Base-by-base conservation (phyloP, 352 stramenopile species). In the Phytopythium oedochilum region DNA sequence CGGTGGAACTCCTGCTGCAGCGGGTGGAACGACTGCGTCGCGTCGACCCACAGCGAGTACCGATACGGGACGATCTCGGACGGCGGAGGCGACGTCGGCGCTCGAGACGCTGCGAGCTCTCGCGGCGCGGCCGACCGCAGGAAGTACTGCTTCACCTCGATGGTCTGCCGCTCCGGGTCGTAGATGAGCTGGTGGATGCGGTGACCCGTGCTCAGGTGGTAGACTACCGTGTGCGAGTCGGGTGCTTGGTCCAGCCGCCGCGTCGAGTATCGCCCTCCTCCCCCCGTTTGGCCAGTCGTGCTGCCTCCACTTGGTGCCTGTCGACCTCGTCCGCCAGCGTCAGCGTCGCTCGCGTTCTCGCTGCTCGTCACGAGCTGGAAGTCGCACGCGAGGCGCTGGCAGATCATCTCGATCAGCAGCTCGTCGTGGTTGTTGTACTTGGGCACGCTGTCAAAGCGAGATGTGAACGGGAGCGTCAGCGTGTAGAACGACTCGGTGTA, bases 401-500 rank as follows among this genome's bases (percentile, higher is more conserved):
- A 89, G 9, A 94, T 83, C 81, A 94, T 94, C 55, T 91, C 81
- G 35, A 86, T 79, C 31, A 90, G 55, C 17, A 94, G 57, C 40
- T 94, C 71, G 35, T 87, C 68, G 39, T 89, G 75, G 53, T 73
- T 79, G 5, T 71, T 71, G 61, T 87, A 84, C 43, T 80, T 73
- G 26, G 76, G 75, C 34, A 85, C 75, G 8, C 63, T 73, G 28
- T 86, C 71, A 25, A 71, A 55, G 4, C 43, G 61, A 12, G 65
- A 65, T 0, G 66, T 72, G 14, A 73, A 75, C 15, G 75, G 82
- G 25, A 92, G 68, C 18, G 77, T 90, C 25, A 92, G 61, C 11
- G 80, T 87, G 60, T 94, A 94, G 53, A 91, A 91, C n/a, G 78
- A 86, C 63, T 92, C 76, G 5, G 71, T 83, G 62, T 92, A 94